Base-by-base conservation (phyloP, 1,139 yeast species). In the Nakaseomyces bracarensis region DNA sequence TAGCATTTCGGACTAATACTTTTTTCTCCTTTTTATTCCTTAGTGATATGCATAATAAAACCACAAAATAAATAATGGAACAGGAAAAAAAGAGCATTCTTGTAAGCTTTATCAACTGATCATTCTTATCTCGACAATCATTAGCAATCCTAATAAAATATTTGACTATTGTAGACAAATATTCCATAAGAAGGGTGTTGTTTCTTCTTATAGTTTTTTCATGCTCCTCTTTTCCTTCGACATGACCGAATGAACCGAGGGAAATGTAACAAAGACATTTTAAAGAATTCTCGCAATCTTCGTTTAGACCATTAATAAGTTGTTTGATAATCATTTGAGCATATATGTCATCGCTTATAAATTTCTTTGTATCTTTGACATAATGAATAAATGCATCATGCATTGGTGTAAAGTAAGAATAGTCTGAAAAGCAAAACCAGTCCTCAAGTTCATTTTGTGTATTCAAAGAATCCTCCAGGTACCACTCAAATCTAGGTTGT, bases 371-470 rank as follows among this genome's bases (percentile, higher is more conserved):
- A 21, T 55, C 52, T 4, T 40, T 27, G 1, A 48, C 49, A 28
- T 46, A 36, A 13, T 49, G 41, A 13, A 52, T 51, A 37, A 58
- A 58, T 23, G 49, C 42, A 11, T 41, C 35, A 26, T 46, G 46
- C 2, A 49, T 35, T 25, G 43, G 49, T 2, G 49, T 45, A n/a
- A 60, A 43, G 19, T 44, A 38, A 4, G 42, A 44, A 41, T 74
- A 66, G 55, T 82, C 91, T 37, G 67, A 61, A 34, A 56, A 55
- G 4, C 74, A 67, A 52, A 82, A 82, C 93, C 93, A 82, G 40
- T 79, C 81, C 33, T 70, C 67, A 16, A 81, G 48, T 49, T 80
- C 86, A 4, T 63, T 60, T 10, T 58, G 57, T 21, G 79, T 61
- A 0, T 57, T 52, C 4, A 65, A 67, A 20, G 57, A 53, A 44